Evolutionary conservation across 148 eudicot species (phyloP).

Genomic region (Rhododendron henanense): DNA sequence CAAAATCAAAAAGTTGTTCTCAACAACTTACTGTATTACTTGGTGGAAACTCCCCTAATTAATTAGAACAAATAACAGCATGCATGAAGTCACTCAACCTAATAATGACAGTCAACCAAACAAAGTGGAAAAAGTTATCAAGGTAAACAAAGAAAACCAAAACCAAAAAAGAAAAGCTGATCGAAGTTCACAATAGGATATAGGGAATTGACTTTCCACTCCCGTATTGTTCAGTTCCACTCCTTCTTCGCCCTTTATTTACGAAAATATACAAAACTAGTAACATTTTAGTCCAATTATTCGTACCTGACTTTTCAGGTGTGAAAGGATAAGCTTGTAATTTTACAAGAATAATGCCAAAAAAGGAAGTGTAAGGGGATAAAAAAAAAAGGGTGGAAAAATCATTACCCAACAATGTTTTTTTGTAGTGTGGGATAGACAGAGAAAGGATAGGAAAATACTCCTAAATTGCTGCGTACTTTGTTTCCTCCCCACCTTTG

Average conservation of each 20-base stretch:
- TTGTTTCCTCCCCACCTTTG: not conserved
- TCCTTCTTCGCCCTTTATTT: too few relatives aligned
- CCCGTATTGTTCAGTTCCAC: not conserved
- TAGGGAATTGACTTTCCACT: not conserved
- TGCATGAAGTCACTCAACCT: slow-evolving; percentile 1
- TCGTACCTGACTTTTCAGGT: not conserved
- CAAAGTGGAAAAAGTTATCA: not conserved
- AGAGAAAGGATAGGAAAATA: too few relatives aligned
- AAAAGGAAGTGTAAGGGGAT: not conserved
- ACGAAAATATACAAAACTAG: too few relatives aligned
- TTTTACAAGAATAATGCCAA: not conserved
- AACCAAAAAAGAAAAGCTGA: not conserved
- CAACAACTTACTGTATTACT: too few relatives aligned
- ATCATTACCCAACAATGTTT: not conserved
- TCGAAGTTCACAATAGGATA: not conserved
- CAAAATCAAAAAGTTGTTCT: too few relatives aligned
- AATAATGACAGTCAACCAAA: not conserved
- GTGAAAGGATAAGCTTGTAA: not conserved
- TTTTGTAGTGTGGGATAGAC: too few relatives aligned
- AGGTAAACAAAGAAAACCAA: not conserved
- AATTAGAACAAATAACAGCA: not conserved
- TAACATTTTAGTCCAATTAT: not conserved
- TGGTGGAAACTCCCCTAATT: not conserved
- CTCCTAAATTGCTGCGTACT: not conserved
- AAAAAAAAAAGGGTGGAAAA: not conserved